Evolutionary conservation across 139 green algal species (phyloP), one percentile per base, ranked within the genome.

Genomic region (Closterium sp.): DNA sequence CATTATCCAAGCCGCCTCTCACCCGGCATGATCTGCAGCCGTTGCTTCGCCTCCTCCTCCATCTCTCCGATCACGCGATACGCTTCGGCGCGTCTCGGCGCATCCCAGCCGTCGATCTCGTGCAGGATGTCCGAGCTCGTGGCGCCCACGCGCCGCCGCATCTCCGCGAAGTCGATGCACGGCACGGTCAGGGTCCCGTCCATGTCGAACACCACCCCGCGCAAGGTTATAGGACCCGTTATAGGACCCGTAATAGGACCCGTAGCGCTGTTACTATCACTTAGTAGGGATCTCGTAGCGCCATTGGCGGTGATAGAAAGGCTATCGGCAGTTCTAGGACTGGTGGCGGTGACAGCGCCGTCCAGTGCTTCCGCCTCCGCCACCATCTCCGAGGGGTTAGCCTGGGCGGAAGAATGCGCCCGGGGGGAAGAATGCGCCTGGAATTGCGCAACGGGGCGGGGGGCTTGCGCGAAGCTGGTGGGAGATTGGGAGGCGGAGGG

Each of bases 161-260:
- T 94, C 31, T 90, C 88, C 25, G 32, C 89, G 84, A 94, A 94
- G 25, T 94, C 91, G n/a, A 94, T 92, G 89, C 88, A 93, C 25
- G 91, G 91, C 34, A 94, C 91, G 21, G 91, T 94, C 21, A 94
- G 85, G 3, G 91, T 94, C 5, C 91, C 91, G 89, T 94, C 91
- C 91, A 94, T 94, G 64, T 94, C 91, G 84, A 94, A 94, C n/a
- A 94, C 91, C 5, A 94, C 91, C 30, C 91, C 91, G 43, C 85
- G 43, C 10, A 94, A 23, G 4, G 43, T 69, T 12, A 69, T 25
- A 69, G 43, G 43, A 69, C 21, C 43, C n/a, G n/a, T n/a, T n/a
- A n/a, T n/a, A n/a, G n/a, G n/a, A n/a, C n/a, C n/a, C n/a, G n/a
- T n/a, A n/a, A n/a, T n/a, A n/a, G n/a, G n/a, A n/a, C n/a, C n/a